A percentile compares a stretch with the other conserved stretches of the same genome.
phyloP scores from a whole-genome alignment of 352 stramenopile genomes.

The Phytophthora agathidicida region DNA sequence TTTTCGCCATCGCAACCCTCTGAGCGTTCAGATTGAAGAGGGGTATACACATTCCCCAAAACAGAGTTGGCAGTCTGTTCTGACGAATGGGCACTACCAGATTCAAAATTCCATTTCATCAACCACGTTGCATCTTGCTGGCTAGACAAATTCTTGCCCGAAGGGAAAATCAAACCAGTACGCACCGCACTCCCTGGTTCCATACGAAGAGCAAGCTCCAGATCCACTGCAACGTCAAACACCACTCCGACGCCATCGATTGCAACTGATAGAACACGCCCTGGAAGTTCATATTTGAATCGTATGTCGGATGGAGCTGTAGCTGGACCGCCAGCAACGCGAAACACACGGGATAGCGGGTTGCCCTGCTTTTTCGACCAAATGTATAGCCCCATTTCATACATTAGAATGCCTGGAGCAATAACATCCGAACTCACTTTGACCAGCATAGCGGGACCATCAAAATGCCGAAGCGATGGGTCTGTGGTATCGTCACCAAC shows the following conservation, averaged over 20 bases:
- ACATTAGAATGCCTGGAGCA: slow-evolving; percentile 28
- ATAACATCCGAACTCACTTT: slow-evolving; percentile 36
- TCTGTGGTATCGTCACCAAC: slow-evolving; percentile 3
- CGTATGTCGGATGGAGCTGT: slow-evolving; percentile 28
- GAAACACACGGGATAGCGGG: slow-evolving; percentile 40
- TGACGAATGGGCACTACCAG: slow-evolving; percentile 10
- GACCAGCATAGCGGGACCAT: slow-evolving; percentile 48
- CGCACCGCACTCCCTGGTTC: slow-evolving; percentile 37
- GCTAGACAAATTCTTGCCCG: not conserved
- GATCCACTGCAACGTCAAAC: slow-evolving; percentile 65
- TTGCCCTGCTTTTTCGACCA: slow-evolving; percentile 45
- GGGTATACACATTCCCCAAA: slow-evolving; percentile 48
- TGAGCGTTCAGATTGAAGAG: slow-evolving; percentile 27
- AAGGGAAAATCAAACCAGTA: slow-evolving; percentile 56
- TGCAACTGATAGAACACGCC: slow-evolving; percentile 44
- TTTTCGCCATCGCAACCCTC: slow-evolving; percentile 10
- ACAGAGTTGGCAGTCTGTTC: slow-evolving; percentile 28
- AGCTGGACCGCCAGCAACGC: slow-evolving; percentile 30
- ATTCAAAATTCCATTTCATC: slow-evolving; percentile 44
- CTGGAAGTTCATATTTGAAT: slow-evolving; percentile 53
- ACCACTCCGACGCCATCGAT: slow-evolving; percentile 44
- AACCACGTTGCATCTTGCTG: slow-evolving; percentile 23
- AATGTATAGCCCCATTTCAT: slow-evolving; percentile 52
- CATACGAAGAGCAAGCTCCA: slow-evolving; percentile 52
- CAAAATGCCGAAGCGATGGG: slow-evolving; percentile 22